Evolutionary conservation across 1,284 basidiomycete genomes (phyloP).

Genomic region (Lignosus rhinocerotis): DNA sequence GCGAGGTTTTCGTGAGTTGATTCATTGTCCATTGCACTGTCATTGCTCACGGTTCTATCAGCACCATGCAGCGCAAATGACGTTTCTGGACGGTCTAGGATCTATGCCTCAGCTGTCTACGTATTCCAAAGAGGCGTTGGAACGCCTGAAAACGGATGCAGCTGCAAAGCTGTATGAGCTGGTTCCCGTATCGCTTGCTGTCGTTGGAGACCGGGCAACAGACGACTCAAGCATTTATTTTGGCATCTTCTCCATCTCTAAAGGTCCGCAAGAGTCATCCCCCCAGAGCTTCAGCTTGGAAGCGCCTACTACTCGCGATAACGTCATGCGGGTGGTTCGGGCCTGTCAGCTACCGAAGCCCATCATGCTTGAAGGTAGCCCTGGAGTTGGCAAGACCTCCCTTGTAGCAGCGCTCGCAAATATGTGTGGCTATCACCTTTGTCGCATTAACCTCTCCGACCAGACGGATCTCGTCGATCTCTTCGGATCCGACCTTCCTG

Average conservation of each 20-base stretch:
- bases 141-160: conserved; percentile 52
- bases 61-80: conserved; percentile 89
- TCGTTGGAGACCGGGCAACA: conserved; percentile 32
- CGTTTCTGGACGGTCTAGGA: conserved; percentile 81
- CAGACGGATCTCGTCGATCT: conserved; percentile 97
- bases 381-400: conserved; percentile 99
- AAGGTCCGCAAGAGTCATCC: conserved; percentile 48
- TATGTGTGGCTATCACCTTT: conserved; percentile 77
- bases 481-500: conserved; percentile 95
- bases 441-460: conserved; percentile 98
- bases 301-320: conserved; percentile 88
- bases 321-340: conserved; percentile 88
- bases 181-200: conserved; percentile 42
- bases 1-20: conserved; percentile 73
- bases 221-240: conserved; percentile 56
- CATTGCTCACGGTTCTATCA: conserved; percentile 32
- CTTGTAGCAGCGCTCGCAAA: conserved; percentile 88
- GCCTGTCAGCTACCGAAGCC: conserved; percentile 92
- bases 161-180: conserved; percentile 48
- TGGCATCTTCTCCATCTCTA: conserved; percentile 75
- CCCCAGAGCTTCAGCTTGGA: conserved; percentile 75
- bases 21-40: background rate
- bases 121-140: conserved; percentile 52
- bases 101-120: conserved; percentile 70
- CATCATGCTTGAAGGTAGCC: conserved; percentile 95